These are phyloP conservation scores for Pichia sp. DNA, from an alignment of 1,139 yeast species.

Conservation along the genomic window DNA sequence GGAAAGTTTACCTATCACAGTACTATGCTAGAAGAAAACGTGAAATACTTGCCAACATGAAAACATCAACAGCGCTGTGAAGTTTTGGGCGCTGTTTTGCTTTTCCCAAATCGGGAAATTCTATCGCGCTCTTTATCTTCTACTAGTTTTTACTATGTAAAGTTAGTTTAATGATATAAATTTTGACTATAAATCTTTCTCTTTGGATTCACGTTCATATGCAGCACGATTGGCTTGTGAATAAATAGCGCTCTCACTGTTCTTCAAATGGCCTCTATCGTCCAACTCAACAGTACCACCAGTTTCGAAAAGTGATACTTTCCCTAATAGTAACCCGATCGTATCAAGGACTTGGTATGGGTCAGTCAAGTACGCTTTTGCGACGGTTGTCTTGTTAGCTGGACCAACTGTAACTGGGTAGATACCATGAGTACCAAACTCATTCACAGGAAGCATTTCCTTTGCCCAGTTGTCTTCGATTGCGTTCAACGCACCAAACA, in stretches of 20 bases:
- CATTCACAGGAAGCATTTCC: conserved; percentile 39
- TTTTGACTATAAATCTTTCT: conserved; percentile 36
- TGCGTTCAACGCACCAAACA: conserved; percentile 72
- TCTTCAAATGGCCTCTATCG: conserved; percentile 63
- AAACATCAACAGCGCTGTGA: neutral
- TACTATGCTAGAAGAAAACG: neutral
- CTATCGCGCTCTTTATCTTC: neutral
- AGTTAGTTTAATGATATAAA: neutral
- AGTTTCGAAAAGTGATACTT: conserved; percentile 69
- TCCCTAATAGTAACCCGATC: conserved; percentile 72
- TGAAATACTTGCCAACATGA: neutral
- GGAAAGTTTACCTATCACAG: neutral
- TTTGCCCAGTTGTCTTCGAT: conserved; percentile 49
- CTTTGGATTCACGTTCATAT: conserved; percentile 5
- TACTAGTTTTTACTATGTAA: neutral
- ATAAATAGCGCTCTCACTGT: conserved; percentile 44
- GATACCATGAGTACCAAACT: conserved; percentile 55
- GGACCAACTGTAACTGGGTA: conserved; percentile 96
- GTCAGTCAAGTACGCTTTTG: conserved; percentile 82
- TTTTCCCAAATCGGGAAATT: neutral
- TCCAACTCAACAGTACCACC: conserved; percentile 72
- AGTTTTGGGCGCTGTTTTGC: conserved; percentile 1
- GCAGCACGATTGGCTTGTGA: conserved; percentile 39
- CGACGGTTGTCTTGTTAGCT: conserved; percentile 82
- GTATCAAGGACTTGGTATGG: conserved; percentile 86